Conservation (phyloP, 179 eudicot species). For the Nepenthes alata region DNA sequence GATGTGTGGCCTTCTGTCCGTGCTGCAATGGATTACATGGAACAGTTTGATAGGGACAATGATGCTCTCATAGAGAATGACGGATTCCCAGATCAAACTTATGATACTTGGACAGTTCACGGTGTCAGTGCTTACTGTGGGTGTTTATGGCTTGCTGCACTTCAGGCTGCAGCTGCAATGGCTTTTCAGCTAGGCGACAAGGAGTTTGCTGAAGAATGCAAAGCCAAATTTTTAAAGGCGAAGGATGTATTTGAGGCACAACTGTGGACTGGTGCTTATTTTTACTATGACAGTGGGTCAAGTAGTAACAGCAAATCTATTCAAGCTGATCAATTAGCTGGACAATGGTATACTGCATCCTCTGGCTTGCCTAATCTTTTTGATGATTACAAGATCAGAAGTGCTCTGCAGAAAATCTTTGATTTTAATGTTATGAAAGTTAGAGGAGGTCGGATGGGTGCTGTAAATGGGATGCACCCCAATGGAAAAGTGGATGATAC, state of each 20-base stretch:
- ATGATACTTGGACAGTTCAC: slow-evolving; percentile 97
- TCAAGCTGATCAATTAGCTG: slow-evolving; percentile 92
- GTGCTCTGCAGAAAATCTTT: slow-evolving; percentile 62
- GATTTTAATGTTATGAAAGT: slow-evolving; percentile 94
- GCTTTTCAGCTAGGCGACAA: slow-evolving; percentile 72
- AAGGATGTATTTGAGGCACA: slow-evolving; percentile 56
- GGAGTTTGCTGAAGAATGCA: slow-evolving; percentile 70
- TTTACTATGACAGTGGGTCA: slow-evolving; percentile 94
- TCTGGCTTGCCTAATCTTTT: slow-evolving; percentile 81
- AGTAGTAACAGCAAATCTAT: slow-evolving; percentile 90
- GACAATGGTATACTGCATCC: slow-evolving; percentile 91
- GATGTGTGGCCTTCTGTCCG: slow-evolving; percentile 98
- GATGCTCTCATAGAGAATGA: slow-evolving; percentile 91
- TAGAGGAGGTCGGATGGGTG: slow-evolving; percentile 82
- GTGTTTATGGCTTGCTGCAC: slow-evolving; percentile 85
- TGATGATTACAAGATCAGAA: slow-evolving; percentile 55
- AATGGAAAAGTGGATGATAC: slow-evolving; percentile 87
- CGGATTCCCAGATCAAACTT: slow-evolving; percentile 96
- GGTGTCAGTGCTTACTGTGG: slow-evolving; percentile 98
- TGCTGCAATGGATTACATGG: slow-evolving; percentile 95
- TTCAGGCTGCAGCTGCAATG: slow-evolving; percentile 94
- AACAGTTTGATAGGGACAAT: slow-evolving; percentile 75
- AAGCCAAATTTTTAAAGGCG: slow-evolving; percentile 48
- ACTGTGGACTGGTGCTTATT: slow-evolving; percentile 92
- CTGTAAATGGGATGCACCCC: slow-evolving; percentile 93